Base-by-base conservation (phyloP, 352 stramenopile species). In the Globisporangium cylindrosporum region DNA sequence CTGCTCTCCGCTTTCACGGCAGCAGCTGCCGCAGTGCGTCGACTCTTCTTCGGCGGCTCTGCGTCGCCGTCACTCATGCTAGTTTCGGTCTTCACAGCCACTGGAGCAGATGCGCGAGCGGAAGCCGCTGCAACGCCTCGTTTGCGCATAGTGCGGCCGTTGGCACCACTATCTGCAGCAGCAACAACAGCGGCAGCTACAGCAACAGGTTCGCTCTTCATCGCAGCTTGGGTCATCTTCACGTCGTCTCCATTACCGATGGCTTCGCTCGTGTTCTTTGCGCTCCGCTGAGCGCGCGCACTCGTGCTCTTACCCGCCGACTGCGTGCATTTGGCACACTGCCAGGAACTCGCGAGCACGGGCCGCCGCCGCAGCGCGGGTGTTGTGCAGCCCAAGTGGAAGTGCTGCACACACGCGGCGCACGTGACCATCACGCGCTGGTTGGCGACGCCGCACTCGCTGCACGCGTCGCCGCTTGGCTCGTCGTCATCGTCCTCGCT, bases 371-470 rank as follows among this genome's bases (percentile, higher is more conserved):
- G 77, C 48, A 90, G 68, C 46, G 78, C 74, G 57, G 86, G 86
- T 27, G 62, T 60, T n/a, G 82, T 72, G 67, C 86, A 94, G 14
- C 70, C 43, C 68, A 94, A 64, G 43, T 93, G 86, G 69, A 81
- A 90, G 14, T 67, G 43, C 29, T 70, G 67, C 3, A 64, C 32
- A 62, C 86, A 93, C 18, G 18, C 27, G 1, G 69, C 66, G 62
- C 86, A 93, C 20, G 38, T 61, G 22, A 93, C 66, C 15, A 75
- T 72, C 63, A 89, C 79, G 48, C 79, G 79, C 41, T 77, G 60
- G 66, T 74, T 78, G 38, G 67, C 61, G n/a, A 73, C 54, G 7
- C 46, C 29, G 62, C 86, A 93, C 12, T 81, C 78, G 0, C 53
- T 65, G 22, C 86, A 93, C 32, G 64, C 43, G 1, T 60, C 67